Evolutionary conservation across 495 filamentous ascomycete species (phyloP), one percentile per base, ranked within the genome.

Genomic region (Xylaria scruposa): DNA sequence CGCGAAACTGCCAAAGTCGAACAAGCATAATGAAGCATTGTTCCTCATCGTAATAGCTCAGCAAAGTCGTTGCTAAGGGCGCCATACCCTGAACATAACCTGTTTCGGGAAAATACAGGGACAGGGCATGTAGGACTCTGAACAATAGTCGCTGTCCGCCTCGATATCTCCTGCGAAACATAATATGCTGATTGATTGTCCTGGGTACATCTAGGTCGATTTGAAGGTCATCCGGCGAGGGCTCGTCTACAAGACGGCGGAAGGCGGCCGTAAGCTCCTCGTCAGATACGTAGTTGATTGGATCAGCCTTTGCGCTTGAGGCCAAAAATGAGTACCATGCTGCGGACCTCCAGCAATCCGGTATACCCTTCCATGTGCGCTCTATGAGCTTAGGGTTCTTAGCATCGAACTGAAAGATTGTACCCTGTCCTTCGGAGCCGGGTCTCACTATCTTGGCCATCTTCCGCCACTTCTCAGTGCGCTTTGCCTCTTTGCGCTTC

Each of bases 21-120:
- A 96, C 94, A 33, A 98, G 82, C 95, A 98, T 98, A 54, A 98
- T 89, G 77, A 99, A 99, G 2, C 93, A 89, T 73, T 89, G 89
- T 79, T 97, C 97, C 80, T 99, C 96, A 62, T 98, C 97, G 78
- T 92, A 99, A 78, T 98, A 99, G 74, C 95, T 97, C 5, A 99
- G 88, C 10, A 99, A 85, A 0, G 97, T 98, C 2, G 97, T 94
- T 6, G 93, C 94, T 38, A 98, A 86, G 26, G 94, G 91, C 1
- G 96, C 96, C 96, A 99, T 99, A 46, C 96, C 96, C 79, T 99
- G 96, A 4, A 99, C 96, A 81, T 99, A 99, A 3, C 96, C 95
- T 3, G 93, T 93, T 13, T 92, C 92, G 1, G 95, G 94, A 75
- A 94, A 96, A 77, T 97, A 94, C 19, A 99, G 86, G 9, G 92